Base-by-base conservation (phyloP, 2,329 filamentous ascomycete species). In the Sarocladium oryzae region DNA sequence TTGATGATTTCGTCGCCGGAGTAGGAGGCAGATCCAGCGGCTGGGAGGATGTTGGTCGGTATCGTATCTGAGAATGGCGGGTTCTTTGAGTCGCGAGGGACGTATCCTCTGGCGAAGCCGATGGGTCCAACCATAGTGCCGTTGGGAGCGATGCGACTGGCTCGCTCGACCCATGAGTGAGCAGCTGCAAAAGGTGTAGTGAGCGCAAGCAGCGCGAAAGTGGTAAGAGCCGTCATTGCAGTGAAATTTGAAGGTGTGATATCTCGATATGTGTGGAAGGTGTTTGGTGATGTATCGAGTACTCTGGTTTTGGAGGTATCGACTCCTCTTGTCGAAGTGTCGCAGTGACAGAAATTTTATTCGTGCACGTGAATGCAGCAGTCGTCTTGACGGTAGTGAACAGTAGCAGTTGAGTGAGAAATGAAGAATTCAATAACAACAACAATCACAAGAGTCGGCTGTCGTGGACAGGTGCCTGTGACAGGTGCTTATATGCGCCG, bases 121-220 rank as follows among this genome's bases (percentile, higher is more conserved):
- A 23, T 33, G 16, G 28, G 30, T 11, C 52, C 54, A 18, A 84
- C 72, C 63, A 90, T 89, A 30, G 81, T 81, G 51, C 90, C 91
- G 60, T 89, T 86, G 24, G 79, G 66, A 50, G 82, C 80, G 64
- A 96, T 83, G 52, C 82, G 81, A 55, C 75, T 79, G 48, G 92
- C 74, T 60, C 85, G 75, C 68, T 96, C 90, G 45, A 92, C 78
- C 91, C 91, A 96, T 16, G 83, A 86, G 69, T 96, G 92, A 32
- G 81, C 84, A 23, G 57, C 58, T 30, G 61, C 66, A 26, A 48
- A 33, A 5, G 58, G 50, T 32, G 53, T 53, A 9, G 55, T 57
- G 45, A 71, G 56, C 3, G 59, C 50, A 13, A 8, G 38, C 43
- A 48, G 56, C 32, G n/a, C 51, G 50, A 35, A 58, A 52, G 23